These are phyloP conservation scores for Barnettozyma vustinii DNA, from an alignment of 805 yeast species.

Conservation along the genomic window DNA sequence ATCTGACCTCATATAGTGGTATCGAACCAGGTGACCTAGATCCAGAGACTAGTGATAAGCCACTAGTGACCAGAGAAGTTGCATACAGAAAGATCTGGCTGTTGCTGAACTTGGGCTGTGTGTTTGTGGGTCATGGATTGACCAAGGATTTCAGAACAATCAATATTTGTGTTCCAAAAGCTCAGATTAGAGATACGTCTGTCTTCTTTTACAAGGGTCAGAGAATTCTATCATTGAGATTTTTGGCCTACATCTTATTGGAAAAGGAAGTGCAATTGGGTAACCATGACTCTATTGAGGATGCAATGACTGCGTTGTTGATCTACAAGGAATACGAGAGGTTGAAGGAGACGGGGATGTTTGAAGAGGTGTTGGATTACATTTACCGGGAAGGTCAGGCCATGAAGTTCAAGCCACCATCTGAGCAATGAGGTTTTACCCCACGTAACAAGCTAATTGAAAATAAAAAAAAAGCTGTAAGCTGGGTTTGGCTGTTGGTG, in stretches of 20 bases:
- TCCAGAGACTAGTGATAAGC: constrained; percentile 54
- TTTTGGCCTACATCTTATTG: constrained; percentile 75
- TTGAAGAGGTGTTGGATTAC: constrained; percentile 56
- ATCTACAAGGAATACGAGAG: constrained; percentile 70
- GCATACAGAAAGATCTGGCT: constrained; percentile 91
- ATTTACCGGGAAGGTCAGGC: constrained; percentile 63
- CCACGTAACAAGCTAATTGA: not conserved
- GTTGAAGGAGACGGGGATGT: constrained; percentile 48
- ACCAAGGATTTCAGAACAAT: constrained; percentile 89
- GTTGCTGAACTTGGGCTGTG: constrained; percentile 79
- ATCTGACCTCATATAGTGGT: constrained; percentile 89
- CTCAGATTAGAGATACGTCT: constrained; percentile 87
- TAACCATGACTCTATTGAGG: constrained; percentile 96
- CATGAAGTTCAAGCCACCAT: constrained; percentile 26
- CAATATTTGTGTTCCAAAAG: constrained; percentile 79
- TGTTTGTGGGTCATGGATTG: constrained; percentile 93
- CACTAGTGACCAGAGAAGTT: constrained; percentile 73
- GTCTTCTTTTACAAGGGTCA: constrained; percentile 72
- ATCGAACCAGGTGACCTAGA: constrained; percentile 88
- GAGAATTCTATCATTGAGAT: constrained; percentile 77
- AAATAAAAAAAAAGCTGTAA: not conserved
- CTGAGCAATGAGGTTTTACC: constrained; percentile 6
- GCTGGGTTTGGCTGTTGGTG: not conserved
- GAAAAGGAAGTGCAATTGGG: constrained; percentile 79
- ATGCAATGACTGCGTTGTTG: constrained; percentile 80